These are phyloP conservation scores for Fraxinus anomala DNA, from an alignment of 257 asterid species.

Conservation along the genomic window DNA sequence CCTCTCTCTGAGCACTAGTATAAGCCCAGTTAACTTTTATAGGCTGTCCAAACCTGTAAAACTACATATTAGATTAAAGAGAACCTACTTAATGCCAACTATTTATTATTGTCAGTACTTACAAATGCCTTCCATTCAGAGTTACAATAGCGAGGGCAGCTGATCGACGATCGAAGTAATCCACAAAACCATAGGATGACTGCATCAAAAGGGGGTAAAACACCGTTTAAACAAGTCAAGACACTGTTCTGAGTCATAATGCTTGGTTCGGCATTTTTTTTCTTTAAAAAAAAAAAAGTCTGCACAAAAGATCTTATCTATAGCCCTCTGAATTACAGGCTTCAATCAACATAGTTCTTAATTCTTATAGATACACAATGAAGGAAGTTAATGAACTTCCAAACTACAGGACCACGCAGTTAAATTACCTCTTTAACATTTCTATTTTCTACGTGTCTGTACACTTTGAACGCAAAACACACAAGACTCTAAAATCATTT, in stretches of 20 bases:
- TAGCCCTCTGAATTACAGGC: neutral
- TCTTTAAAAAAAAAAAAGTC: neutral
- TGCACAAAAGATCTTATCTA: neutral
- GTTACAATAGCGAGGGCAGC: slow-evolving; percentile 76
- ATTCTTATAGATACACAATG: too few species aligned
- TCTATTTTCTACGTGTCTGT: neutral
- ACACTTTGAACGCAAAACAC: neutral
- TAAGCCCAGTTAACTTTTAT: slow-evolving; percentile 93
- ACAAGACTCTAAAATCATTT: neutral
- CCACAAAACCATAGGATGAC: slow-evolving; percentile 93
- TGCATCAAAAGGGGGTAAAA: slow-evolving; percentile 39
- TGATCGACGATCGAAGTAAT: slow-evolving; percentile 76
- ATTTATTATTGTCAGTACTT: slow-evolving; percentile 31
- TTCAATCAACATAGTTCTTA: neutral
- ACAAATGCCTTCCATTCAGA: slow-evolving; percentile 81
- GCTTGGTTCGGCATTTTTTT: neutral
- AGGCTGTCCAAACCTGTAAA: slow-evolving; percentile 79
- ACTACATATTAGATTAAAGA: slow-evolving; percentile 33
- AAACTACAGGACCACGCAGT: neutral
- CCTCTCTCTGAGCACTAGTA: slow-evolving; percentile 84
- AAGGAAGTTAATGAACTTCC: neutral
- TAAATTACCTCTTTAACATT: too few species aligned
- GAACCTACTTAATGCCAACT: slow-evolving; percentile 16
- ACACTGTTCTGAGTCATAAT: neutral
- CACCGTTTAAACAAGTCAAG: neutral